A percentile compares a stretch with the other conserved stretches of the same genome.
Conservation (phyloP, 176 grass and related monocot genomes). For the Aegilops umbellulata region DNA sequence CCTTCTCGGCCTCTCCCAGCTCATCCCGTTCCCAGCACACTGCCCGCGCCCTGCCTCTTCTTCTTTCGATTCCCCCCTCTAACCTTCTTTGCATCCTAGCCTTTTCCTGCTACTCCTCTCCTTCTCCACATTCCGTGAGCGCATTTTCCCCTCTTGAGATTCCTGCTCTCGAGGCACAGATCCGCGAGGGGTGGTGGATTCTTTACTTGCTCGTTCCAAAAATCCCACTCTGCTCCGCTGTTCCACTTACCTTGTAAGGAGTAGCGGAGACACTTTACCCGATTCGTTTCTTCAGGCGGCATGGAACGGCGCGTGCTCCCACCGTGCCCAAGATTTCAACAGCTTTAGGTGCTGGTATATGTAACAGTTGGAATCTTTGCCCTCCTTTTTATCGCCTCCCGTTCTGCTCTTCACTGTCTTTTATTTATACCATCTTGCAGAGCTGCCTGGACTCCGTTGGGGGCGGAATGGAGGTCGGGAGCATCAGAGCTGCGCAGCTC, state of each 20-base stretch:
- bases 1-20: background rate
- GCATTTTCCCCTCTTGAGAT: background rate
- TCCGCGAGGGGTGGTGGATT: background rate
- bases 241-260: background rate
- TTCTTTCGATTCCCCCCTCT: background rate
- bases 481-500: background rate
- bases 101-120: background rate
- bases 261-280: background rate
- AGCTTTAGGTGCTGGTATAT: slow-evolving; percentile 16
- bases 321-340: slow-evolving; percentile 11
- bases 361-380: background rate
- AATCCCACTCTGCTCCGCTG: background rate
- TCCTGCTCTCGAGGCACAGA: background rate
- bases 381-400: background rate
- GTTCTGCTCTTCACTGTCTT: slow-evolving; percentile 1
- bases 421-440: background rate
- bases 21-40: background rate
- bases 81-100: background rate
- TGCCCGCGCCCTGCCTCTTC: background rate
- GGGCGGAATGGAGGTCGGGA: slow-evolving; percentile 38
- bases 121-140: background rate
- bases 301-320: background rate
- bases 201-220: slow-evolving; percentile 14
- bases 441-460: background rate
- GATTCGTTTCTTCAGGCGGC: slow-evolving; percentile 32